Base-by-base conservation (phyloP, 148 eudicot species). In the Chenopodium album region DNA sequence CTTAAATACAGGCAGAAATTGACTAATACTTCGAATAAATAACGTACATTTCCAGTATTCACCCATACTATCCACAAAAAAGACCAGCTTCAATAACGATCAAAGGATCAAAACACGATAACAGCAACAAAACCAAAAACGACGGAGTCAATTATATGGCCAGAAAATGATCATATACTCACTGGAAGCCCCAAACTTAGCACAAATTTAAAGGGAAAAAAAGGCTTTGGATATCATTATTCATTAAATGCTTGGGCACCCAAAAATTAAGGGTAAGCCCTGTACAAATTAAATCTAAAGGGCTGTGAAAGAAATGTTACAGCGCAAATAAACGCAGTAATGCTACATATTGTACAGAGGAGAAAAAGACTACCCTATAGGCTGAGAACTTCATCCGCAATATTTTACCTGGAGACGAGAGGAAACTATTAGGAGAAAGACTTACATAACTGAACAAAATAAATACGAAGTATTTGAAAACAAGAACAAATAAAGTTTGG, bases 331-430 rank as follows among this genome's bases (percentile, higher is more conserved):
- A 13, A 1, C 16, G 73, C 41, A 46, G 44, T 65, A 81, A 68
- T 77, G 80, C 81, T 81, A 81, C 84, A 81, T 65, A 64, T 63
- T 73, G 78, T 72, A 81, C 86, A 80, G 34, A 26, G 34, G 10
- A 19, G 76, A 32, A n/a, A 26, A 50, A 74, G 78, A 65, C 74
- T 71, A 81, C 78, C 78, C 84, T 23, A 41, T 6, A 44, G 52
- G 67, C 50, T 54, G 76, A 32, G 26, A 41, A 66, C 63, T 73
- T 26, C 76, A 67, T 66, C 41, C 11, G 75, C 48, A 9, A 20
- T 2, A 75, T 41, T 62, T 64, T 70, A 71, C 80, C 83, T 80
- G 80, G 13, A 72, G 26, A 41, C 8, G 44, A 62, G 11, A 22
- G n/a, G 9, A 19, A 63, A 63, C 23, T 56, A 31, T 31, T 60